Base-by-base conservation (phyloP, 495 filamentous ascomycete species). In the Neurospora tetrasperma region DNA sequence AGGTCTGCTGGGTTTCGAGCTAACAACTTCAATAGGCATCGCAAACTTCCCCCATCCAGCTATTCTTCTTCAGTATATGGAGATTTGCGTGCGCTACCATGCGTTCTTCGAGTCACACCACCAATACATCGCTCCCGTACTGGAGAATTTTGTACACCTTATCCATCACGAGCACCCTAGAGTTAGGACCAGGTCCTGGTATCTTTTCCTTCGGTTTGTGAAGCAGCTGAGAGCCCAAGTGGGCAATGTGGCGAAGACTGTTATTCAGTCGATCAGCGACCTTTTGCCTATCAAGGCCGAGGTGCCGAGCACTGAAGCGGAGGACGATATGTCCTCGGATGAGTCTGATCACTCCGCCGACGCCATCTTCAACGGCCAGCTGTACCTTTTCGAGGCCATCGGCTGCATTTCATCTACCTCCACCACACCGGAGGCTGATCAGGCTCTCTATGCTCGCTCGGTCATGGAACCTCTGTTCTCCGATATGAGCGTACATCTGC, bases 21-120 rank as follows among this genome's bases (percentile, higher is more conserved):
- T 76, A 74, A 79, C 39, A 71, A 71, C 5, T 14, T 40, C 71
- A 68, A 27, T 76, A 94, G 93, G 92, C 74, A 91, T 98, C 74
- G 89, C 92, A 74, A 90, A 87, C 38, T 96, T 93, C 79, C 89
- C 91, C 5, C 96, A 98, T 81, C 96, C 96, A 0, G 93, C 94
- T 27, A 93, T 97, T 41, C 90, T 98, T 72, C 85, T 98, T 18
- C 94, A 97, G 80, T 98, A 96, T 76, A 98, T 98, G 96, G 96
- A 98, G 76, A 96, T 97, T 48, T 96, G 93, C 79, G 94, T 97
- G 42, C 91, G 96, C 43, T 98, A 98, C 79, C 90, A 88, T 80
- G 86, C 88, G n/a, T 97, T 97, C 82, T 98, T 99, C 82, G 93
- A 96, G 73, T 85, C 87, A 43, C 91, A 97, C 75, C 86, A 90